phyloP scores from a whole-genome alignment of 2,329 filamentous ascomycete genomes.

The Stagonosporopsis chrysanthemi region DNA sequence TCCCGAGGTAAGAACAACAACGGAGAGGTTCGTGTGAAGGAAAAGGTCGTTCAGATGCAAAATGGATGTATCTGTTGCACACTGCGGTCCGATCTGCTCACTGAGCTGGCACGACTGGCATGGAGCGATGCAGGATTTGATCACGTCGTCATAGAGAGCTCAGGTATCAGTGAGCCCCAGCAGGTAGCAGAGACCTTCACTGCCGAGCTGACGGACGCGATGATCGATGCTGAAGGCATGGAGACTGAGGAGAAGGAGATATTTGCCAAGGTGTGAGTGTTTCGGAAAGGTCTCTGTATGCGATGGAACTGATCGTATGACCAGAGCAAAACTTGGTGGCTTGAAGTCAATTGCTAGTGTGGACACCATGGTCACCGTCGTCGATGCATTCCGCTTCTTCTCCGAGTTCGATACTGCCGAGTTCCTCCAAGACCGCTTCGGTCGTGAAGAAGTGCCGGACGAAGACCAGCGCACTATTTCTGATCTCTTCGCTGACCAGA shows the following conservation, averaged over 20 bases:
- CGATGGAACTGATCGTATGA: background rate
- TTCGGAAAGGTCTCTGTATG: background rate
- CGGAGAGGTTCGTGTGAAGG: conserved; percentile 62
- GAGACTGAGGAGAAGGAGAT: conserved; percentile 56
- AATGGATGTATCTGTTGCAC: conserved; percentile 81
- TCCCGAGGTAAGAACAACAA: conserved; percentile 36
- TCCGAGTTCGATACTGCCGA: conserved; percentile 75
- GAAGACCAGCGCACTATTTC: conserved; percentile 79
- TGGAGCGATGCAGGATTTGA: conserved; percentile 68
- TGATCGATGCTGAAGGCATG: conserved; percentile 53
- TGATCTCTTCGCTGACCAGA: conserved; percentile 78
- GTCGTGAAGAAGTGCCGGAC: conserved; percentile 61
- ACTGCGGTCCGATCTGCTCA: conserved; percentile 72
- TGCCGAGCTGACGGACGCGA: conserved; percentile 55
- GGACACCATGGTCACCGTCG: conserved; percentile 75
- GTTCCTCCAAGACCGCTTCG: conserved; percentile 68
- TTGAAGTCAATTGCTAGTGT: conserved; percentile 70
- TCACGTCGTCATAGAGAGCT: conserved; percentile 76
- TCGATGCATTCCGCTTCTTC: conserved; percentile 76
- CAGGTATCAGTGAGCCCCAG: conserved; percentile 74
- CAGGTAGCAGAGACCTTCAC: conserved; percentile 79
- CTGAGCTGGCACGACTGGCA: conserved; percentile 71
- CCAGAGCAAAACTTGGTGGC: conserved; percentile 59
- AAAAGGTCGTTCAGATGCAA: conserved; percentile 72
- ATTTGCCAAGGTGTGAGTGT: conserved; percentile 56